Conservation (phyloP, 139 green algal genomes). For the Ulvella scutata region DNA sequence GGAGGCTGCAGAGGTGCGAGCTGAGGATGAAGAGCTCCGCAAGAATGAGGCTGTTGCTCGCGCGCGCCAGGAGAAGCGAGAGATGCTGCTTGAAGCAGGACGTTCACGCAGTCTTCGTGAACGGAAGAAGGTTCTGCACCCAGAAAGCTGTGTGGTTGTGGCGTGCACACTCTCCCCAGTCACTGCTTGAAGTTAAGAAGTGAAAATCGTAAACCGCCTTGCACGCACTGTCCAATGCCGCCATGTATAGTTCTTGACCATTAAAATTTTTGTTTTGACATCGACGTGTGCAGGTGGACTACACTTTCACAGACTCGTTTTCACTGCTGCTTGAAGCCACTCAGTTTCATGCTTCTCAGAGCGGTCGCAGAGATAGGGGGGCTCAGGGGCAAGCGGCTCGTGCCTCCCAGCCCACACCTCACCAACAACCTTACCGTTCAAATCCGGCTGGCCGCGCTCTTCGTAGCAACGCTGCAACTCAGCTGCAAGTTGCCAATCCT, state of each 20-base stretch:
- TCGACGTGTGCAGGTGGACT: background rate
- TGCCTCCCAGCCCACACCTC: too few relatives aligned
- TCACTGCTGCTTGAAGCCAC: too few relatives aligned
- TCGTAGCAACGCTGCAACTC: too few relatives aligned
- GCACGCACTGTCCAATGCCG: background rate
- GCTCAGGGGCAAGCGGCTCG: too few relatives aligned
- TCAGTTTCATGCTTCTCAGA: too few relatives aligned
- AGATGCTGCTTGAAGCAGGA: background rate
- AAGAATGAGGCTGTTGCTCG: background rate
- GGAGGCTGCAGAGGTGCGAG: background rate
- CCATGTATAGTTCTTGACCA: background rate
- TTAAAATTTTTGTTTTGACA: background rate
- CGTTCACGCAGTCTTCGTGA: background rate
- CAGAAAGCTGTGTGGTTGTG: background rate
- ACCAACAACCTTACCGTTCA: too few relatives aligned
- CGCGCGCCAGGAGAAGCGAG: background rate
- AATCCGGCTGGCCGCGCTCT: too few relatives aligned
- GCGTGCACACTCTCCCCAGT: background rate
- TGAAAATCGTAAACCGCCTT: background rate
- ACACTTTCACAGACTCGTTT: conserved; percentile 2
- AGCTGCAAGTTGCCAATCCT: too few relatives aligned
- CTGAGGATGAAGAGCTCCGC: background rate
- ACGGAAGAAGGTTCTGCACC: background rate
- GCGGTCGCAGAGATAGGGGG: too few relatives aligned
- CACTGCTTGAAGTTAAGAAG: background rate